Percentiles rank a stretch among this genome's conserved stretches.
phyloP scores from a whole-genome alignment of 192 early-diverging fungal species.

The Coemansia sp. region DNA sequence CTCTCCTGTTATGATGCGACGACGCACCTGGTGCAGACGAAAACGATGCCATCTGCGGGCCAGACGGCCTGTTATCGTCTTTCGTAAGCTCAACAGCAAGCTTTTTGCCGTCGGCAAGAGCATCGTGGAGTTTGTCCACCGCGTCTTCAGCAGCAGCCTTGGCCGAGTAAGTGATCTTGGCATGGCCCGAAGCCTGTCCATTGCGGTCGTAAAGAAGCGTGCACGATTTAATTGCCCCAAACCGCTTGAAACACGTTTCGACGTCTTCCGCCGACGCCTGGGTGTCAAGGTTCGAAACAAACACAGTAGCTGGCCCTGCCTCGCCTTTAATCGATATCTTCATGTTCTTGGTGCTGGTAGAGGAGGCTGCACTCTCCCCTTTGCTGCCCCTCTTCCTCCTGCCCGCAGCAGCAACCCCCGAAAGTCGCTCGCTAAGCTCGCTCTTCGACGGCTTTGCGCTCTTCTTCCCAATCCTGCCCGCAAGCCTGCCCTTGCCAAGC shows the following conservation, averaged over 20 bases:
- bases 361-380: slow-evolving; percentile 4
- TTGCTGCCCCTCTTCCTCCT: slow-evolving; percentile 8
- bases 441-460: slow-evolving; percentile 12
- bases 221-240: slow-evolving; percentile 49
- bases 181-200: slow-evolving; percentile 50
- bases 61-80: slow-evolving; percentile 5
- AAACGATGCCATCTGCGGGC: slow-evolving; percentile 12
- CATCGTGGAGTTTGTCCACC: slow-evolving; percentile 45
- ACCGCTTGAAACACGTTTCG: slow-evolving; percentile 56
- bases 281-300: slow-evolving; percentile 52
- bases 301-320: slow-evolving; percentile 44
- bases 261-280: slow-evolving; percentile 54
- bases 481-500: slow-evolving; percentile 5
- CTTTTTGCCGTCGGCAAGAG: slow-evolving; percentile 50
- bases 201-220: slow-evolving; percentile 48
- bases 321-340: slow-evolving; percentile 48
- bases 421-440: slow-evolving; percentile 20
- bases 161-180: slow-evolving; percentile 42
- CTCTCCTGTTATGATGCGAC: slow-evolving; percentile 2
- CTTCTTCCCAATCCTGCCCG: slow-evolving; percentile 6
- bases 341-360: slow-evolving; percentile 8
- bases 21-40: slow-evolving; percentile 1
- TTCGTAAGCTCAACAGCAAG: slow-evolving; percentile 30
- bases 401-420: slow-evolving; percentile 21
- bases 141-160: slow-evolving; percentile 48